Evolutionary conservation across 2,329 filamentous ascomycete species (phyloP).

Genomic region (Trichoderma simmonsii): DNA sequence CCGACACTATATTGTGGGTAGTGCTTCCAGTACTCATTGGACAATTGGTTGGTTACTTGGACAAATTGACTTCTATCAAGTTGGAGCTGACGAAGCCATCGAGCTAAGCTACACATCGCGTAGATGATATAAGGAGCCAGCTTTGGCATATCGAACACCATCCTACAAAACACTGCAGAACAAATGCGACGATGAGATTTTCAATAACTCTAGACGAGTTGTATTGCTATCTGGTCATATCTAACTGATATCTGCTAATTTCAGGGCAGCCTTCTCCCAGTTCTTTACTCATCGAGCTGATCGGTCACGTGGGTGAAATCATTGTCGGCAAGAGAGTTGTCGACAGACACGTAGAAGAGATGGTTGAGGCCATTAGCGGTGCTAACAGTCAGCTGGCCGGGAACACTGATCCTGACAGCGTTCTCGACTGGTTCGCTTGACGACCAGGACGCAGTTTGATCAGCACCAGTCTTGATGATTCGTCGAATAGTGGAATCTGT

Average conservation of each 20-base stretch:
- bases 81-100: neutral
- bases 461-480: neutral
- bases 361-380: neutral
- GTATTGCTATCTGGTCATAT: neutral
- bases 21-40: neutral
- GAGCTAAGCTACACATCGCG: neutral
- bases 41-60: neutral
- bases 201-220: neutral
- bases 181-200: neutral
- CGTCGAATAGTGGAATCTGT: neutral
- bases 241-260: neutral
- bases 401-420: neutral
- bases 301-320: neutral
- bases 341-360: neutral
- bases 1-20: neutral
- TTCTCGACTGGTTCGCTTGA: neutral
- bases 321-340: neutral
- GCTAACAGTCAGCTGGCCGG: neutral
- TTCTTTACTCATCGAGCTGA: neutral
- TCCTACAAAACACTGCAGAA: neutral
- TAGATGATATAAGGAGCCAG: neutral
- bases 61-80: neutral
- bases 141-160: neutral
- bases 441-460: neutral
- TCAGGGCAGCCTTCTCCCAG: neutral